Evolutionary conservation across 2,329 filamentous ascomycete genomes (phyloP).

Genomic region (Pseudogymnoascus sp.): DNA sequence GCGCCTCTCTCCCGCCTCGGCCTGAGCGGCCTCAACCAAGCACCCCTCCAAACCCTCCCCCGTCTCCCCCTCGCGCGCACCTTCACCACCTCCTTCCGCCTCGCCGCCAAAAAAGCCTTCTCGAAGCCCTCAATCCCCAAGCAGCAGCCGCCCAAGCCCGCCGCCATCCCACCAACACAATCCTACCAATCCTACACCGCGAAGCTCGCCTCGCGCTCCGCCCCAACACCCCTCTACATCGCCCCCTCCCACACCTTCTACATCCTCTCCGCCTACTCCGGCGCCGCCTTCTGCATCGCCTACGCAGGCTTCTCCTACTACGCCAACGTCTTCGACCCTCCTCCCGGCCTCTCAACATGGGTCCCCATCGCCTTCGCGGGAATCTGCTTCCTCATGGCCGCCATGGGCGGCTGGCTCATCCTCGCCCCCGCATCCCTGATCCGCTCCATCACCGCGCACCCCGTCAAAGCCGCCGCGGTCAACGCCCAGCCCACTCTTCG

Average conservation of each 20-base stretch:
- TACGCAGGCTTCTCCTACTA: constrained; percentile 46
- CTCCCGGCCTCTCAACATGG: constrained; percentile 47
- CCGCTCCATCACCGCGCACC: constrained; percentile 30
- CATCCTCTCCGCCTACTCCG: constrained; percentile 51
- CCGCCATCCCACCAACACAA: constrained; percentile 8
- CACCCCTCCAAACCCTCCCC: constrained; percentile 13
- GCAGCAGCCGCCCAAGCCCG: neutral
- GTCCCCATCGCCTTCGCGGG: constrained; percentile 49
- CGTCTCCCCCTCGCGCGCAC: constrained; percentile 17
- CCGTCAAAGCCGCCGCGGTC: neutral
- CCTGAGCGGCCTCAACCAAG: neutral
- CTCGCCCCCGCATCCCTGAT: constrained; percentile 52
- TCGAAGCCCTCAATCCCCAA: constrained; percentile 8
- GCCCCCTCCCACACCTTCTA: constrained; percentile 57
- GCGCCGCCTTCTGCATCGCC: constrained; percentile 45
- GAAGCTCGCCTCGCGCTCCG: constrained; percentile 46
- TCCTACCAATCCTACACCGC: constrained; percentile 42
- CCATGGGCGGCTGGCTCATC: constrained; percentile 53
- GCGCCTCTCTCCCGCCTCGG: constrained; percentile 13
- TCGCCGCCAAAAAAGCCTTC: constrained; percentile 16
- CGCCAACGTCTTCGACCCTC: constrained; percentile 40
- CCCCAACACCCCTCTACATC: constrained; percentile 55
- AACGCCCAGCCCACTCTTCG: constrained; percentile 30
- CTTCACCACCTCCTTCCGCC: constrained; percentile 19
- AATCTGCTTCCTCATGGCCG: constrained; percentile 52